Evolutionary conservation across 352 stramenopile species (phyloP).

Genomic region (Pythium diclinum): DNA sequence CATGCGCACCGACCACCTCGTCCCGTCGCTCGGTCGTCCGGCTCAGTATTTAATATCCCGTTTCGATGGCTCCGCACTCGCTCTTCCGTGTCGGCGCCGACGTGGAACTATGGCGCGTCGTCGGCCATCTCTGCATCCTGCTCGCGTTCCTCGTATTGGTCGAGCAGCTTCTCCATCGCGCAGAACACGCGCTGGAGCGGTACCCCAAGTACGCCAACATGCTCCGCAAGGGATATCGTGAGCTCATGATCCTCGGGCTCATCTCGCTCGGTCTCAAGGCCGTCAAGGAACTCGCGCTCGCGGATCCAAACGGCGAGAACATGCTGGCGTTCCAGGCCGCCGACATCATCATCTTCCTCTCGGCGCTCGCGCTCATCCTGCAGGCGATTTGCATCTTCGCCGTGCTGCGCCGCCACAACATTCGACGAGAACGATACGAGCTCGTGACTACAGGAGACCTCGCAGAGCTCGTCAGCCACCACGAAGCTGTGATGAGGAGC

Average conservation of each 20-base stretch:
- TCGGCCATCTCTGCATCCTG: slow-evolving; percentile 45
- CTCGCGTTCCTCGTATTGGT: slow-evolving; percentile 27
- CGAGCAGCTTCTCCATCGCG: slow-evolving; percentile 29
- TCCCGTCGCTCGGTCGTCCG: not conserved
- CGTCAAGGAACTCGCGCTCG: slow-evolving; percentile 21
- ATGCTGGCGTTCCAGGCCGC: slow-evolving; percentile 34
- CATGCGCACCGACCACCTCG: too few species aligned
- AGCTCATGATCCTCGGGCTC: slow-evolving; percentile 33
- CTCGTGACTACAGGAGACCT: slow-evolving; percentile 28
- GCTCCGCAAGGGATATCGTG: slow-evolving; percentile 45
- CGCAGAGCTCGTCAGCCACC: slow-evolving; percentile 8
- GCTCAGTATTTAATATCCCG: slow-evolving; percentile 6
- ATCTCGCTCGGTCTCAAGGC: slow-evolving; percentile 37
- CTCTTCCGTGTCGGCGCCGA: slow-evolving; percentile 49
- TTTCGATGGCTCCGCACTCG: slow-evolving; percentile 23
- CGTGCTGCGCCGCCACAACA: slow-evolving; percentile 29
- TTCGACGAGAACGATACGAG: slow-evolving; percentile 18
- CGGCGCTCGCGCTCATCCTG: slow-evolving; percentile 31
- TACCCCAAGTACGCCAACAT: slow-evolving; percentile 52
- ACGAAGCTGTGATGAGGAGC: slow-evolving; percentile 19
- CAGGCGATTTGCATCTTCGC: slow-evolving; percentile 32
- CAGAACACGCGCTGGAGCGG: slow-evolving; percentile 19
- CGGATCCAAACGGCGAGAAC: slow-evolving; percentile 11
- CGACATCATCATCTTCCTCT: slow-evolving; percentile 34
- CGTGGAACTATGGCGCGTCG: slow-evolving; percentile 56